Percentiles rank a stretch among this genome's conserved stretches.
phyloP scores from a whole-genome alignment of 352 stramenopile species.

The Phytopythium litorale region DNA sequence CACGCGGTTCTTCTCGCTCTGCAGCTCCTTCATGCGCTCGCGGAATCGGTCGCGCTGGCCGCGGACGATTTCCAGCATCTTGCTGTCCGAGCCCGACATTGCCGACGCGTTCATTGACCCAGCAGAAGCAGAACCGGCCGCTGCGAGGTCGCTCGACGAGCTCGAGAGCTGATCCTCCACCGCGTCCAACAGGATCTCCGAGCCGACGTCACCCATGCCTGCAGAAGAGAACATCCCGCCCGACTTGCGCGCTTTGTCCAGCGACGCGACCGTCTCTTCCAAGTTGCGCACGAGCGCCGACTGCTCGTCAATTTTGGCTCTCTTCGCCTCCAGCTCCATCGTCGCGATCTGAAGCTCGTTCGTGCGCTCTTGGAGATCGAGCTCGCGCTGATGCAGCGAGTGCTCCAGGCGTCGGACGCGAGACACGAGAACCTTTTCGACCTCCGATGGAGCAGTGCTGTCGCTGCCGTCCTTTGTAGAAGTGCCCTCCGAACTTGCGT shows the following conservation, averaged over 20 bases:
- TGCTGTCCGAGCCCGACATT: slow-evolving; percentile 43
- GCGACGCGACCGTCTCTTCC: slow-evolving; percentile 60
- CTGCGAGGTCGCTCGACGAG: slow-evolving; percentile 15
- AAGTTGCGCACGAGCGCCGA: slow-evolving; percentile 42
- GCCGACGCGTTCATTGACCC: slow-evolving; percentile 5
- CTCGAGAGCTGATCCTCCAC: slow-evolving; percentile 55
- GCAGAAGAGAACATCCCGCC: slow-evolving; percentile 3
- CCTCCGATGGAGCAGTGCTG: slow-evolving; percentile 24
- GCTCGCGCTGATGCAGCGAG: slow-evolving; percentile 62
- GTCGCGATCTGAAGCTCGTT: slow-evolving; percentile 29
- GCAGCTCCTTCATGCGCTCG: slow-evolving; percentile 79
- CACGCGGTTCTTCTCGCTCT: slow-evolving; percentile 64
- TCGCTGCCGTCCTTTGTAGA: slow-evolving; percentile 13
- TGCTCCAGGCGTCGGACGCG: slow-evolving; percentile 70
- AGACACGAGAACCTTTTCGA: slow-evolving; percentile 63
- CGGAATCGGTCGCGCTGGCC: slow-evolving; percentile 78
- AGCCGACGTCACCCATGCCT: slow-evolving; percentile 40
- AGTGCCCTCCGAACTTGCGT: slow-evolving; percentile 10
- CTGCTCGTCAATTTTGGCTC: slow-evolving; percentile 48
- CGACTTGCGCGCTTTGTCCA: slow-evolving; percentile 40
- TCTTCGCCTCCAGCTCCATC: slow-evolving; percentile 16
- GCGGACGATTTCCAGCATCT: slow-evolving; percentile 85
- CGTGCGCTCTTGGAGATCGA: slow-evolving; percentile 27
- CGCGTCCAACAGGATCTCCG: slow-evolving; percentile 68
- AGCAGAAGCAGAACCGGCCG: slow-evolving; percentile 7